Evolutionary conservation across 306 rosid species (phyloP).

Genomic region (Luffa acutangula): DNA sequence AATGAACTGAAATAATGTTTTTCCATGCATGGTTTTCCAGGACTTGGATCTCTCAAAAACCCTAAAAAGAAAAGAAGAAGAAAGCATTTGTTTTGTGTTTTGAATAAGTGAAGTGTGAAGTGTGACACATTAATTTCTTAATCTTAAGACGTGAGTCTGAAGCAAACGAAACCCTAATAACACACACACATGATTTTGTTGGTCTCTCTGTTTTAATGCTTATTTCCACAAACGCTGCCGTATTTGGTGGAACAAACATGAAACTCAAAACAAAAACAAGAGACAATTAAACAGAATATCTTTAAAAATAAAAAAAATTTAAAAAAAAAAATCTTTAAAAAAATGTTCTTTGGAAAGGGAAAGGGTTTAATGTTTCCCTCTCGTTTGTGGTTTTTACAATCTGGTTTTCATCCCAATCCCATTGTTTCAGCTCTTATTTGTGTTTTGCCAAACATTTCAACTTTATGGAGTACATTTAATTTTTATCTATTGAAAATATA

Average conservation of each 20-base stretch:
- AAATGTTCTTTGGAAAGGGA: not conserved
- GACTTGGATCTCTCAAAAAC: slow-evolving; percentile 28
- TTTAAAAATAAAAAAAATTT: no score
- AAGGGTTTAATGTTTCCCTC: not conserved
- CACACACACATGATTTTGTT: not conserved
- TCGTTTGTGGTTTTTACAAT: not conserved
- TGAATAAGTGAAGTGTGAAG: not conserved
- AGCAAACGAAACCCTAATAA: slow-evolving; percentile 20
- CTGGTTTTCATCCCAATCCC: not conserved
- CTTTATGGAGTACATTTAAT: no score
- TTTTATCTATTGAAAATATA: no score
- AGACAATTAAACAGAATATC: no score
- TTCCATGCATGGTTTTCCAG: not conserved
- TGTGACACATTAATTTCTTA: not conserved
- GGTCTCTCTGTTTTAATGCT: not conserved
- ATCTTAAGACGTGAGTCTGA: slow-evolving; percentile 16
- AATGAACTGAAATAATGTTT: not conserved
- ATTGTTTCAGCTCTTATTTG: not conserved
- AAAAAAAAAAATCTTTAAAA: no score
- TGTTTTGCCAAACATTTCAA: not conserved
- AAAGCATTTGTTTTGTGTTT: no score
- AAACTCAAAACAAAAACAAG: not conserved
- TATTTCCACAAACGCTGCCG: not conserved
- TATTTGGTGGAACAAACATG: not conserved
- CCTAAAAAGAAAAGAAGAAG: not conserved